Conservation (phyloP, 306 rosid species). For the Neltuma alba region DNA sequence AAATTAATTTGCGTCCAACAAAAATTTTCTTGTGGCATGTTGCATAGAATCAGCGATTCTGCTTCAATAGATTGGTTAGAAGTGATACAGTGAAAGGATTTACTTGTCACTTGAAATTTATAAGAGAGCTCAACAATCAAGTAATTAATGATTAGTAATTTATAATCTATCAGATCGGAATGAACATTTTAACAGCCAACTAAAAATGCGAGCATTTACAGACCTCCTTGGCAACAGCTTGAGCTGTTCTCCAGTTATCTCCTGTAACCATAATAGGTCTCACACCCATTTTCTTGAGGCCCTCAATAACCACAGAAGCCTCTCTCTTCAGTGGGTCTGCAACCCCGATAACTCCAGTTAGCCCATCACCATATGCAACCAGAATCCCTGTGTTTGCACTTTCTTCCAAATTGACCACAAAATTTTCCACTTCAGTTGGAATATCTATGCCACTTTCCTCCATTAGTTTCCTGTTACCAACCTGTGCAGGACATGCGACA, state of each 20-base stretch:
- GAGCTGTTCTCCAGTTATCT: conserved; percentile 97
- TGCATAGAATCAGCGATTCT: conserved; percentile 15
- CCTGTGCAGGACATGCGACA: conserved; percentile 53
- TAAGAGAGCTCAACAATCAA: conserved; percentile 23
- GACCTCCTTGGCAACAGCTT: conserved; percentile 89
- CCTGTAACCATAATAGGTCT: conserved; percentile 94
- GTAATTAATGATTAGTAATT: conserved; percentile 18
- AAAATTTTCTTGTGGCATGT: conserved; percentile 3
- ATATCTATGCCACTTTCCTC: conserved; percentile 71
- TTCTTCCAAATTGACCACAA: conserved; percentile 84
- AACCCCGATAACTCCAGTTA: conserved; percentile 86
- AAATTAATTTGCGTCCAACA: background rate
- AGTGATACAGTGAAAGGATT: background rate
- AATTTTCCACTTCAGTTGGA: conserved; percentile 70
- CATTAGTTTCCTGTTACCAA: conserved; percentile 92
- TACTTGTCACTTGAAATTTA: background rate
- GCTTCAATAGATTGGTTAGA: background rate
- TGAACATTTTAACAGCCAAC: conserved; percentile 18
- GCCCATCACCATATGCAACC: conserved; percentile 61
- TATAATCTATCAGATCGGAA: conserved; percentile 16
- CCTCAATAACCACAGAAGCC: conserved; percentile 88
- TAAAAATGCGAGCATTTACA: conserved; percentile 33
- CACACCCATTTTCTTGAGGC: conserved; percentile 91
- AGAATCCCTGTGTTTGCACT: conserved; percentile 89
- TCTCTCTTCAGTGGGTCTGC: conserved; percentile 97